Evolutionary conservation across 139 green algal genomes (phyloP).

Genomic region (Parachlorella kessleri): DNA sequence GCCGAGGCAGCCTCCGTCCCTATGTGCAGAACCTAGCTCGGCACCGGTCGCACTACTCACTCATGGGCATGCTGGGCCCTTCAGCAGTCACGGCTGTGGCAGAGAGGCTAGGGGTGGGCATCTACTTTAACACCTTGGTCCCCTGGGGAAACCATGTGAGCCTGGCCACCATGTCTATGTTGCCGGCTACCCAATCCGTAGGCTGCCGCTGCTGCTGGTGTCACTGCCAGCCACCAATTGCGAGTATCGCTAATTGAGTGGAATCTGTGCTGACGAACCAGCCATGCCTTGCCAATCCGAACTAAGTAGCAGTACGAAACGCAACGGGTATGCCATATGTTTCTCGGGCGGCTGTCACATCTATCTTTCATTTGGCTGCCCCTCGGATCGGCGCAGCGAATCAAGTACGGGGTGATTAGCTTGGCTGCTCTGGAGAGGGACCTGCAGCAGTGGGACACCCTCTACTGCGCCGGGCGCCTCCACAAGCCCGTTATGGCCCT

Average conservation of each 20-base stretch:
- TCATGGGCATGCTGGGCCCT: slow-evolving; percentile 49
- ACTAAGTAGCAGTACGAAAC: too few species aligned
- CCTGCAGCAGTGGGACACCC: slow-evolving; percentile 68
- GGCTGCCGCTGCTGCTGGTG: neutral
- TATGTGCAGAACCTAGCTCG: slow-evolving; percentile 66
- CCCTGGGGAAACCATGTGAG: slow-evolving; percentile 15
- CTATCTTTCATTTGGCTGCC: too few species aligned
- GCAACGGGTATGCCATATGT: too few species aligned
- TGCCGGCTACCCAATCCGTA: too few species aligned
- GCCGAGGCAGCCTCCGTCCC: neutral
- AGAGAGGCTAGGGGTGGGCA: slow-evolving; percentile 27
- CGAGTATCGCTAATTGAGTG: too few species aligned
- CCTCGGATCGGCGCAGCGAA: slow-evolving; percentile 25
- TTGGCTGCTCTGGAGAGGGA: slow-evolving; percentile 55
- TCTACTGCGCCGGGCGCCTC: slow-evolving; percentile 82
- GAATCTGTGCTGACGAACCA: too few species aligned
- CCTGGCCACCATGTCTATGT: too few species aligned
- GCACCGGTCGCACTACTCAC: slow-evolving; percentile 79
- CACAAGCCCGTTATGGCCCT: slow-evolving; percentile 83
- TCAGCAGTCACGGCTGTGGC: slow-evolving; percentile 39
- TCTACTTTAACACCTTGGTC: slow-evolving; percentile 53
- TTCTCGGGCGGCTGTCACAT: too few species aligned
- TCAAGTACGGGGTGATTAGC: slow-evolving; percentile 90
- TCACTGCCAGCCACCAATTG: too few species aligned
- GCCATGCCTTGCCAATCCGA: too few species aligned